Evolutionary conservation across 352 stramenopile species (phyloP), one percentile per base, ranked within the genome.

Genomic region (Blastocystis hominis): DNA sequence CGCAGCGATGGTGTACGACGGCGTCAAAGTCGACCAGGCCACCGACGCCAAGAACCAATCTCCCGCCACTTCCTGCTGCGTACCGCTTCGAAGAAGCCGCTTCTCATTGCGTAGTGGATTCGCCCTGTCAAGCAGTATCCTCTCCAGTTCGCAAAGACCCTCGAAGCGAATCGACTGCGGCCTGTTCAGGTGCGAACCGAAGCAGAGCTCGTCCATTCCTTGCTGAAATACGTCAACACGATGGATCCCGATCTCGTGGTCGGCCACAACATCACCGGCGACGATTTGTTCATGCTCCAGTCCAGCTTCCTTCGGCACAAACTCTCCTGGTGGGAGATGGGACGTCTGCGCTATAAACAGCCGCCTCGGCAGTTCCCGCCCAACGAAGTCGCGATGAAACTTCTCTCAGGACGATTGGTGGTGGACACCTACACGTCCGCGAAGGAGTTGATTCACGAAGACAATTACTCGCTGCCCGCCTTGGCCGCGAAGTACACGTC

Each of bases 231-330:
- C 80, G 91, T 99, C 50, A 94, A 97, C 70, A 90, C 89, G 44
- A 95, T 98, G 92, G 97, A 99, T 90, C 97, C 97, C 3, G 97
- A 99, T 89, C 93, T 98, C 6, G 92, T 99, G 42, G 93, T 98
- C 15, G 96, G 95, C 10, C 97, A 99, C 92, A 99, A 99, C 90
- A 92, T 98, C 63, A 94, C 97, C 91, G 97, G 96, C 56, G 98
- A 98, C 89, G 95, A 97, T 24, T 92, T 99, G 46, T 95, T 98
- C 89, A 91, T 99, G n/a, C 91, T 99, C 4, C 93, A 99, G 20
- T 94, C 91, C 36, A 93, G 96, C 36, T 96, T 97, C 69, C 92
- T 96, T 9, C 93, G 96, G 86, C 94, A 96, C 79, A 96, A 98
- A 88, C 86, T 97, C 1, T 64, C 69, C 17, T 91, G 90, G 91